Evolutionary conservation across 441 rosid species (phyloP).

Genomic region (Hura crepitans): DNA sequence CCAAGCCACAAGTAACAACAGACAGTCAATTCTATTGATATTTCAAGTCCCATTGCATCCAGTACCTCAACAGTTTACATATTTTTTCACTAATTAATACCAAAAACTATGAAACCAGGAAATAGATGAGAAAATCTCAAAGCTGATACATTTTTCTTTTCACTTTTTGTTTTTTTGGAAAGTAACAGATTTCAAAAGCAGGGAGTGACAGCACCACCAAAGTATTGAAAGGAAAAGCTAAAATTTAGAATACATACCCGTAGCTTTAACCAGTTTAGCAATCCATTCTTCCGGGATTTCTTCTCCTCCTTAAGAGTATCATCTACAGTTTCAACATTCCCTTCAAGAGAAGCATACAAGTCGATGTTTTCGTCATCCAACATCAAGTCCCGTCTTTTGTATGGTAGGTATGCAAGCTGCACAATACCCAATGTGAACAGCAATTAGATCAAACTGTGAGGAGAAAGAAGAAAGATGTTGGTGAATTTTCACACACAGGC

Average conservation of each 20-base stretch:
- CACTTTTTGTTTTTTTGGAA: neutral
- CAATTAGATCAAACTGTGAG: conserved; percentile 29
- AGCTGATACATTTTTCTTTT: neutral
- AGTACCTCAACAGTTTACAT: neutral
- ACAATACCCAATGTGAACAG: conserved; percentile 26
- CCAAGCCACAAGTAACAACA: too few relatives aligned
- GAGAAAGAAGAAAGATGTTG: neutral
- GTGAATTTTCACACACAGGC: neutral
- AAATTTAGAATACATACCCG: conserved; percentile 45
- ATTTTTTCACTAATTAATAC: neutral
- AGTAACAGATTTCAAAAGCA: neutral
- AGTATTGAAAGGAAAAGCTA: neutral
- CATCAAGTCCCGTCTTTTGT: conserved; percentile 83
- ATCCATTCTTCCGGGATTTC: conserved; percentile 77
- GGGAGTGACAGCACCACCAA: neutral
- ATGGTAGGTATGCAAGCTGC: conserved; percentile 96
- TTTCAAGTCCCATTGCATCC: neutral
- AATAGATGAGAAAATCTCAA: neutral
- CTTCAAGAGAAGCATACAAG: conserved; percentile 62
- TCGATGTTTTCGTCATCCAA: conserved; percentile 88
- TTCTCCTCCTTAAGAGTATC: conserved; percentile 75
- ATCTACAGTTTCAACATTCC: conserved; percentile 53
- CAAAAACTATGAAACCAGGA: neutral
- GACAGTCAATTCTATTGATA: too few relatives aligned
- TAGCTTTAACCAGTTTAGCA: conserved; percentile 91